A percentile compares a stretch with the other conserved stretches of the same genome.
Evolutionary conservation across 2,329 filamentous ascomycete species (phyloP).

Genomic region (Penicillium crustosum): DNA sequence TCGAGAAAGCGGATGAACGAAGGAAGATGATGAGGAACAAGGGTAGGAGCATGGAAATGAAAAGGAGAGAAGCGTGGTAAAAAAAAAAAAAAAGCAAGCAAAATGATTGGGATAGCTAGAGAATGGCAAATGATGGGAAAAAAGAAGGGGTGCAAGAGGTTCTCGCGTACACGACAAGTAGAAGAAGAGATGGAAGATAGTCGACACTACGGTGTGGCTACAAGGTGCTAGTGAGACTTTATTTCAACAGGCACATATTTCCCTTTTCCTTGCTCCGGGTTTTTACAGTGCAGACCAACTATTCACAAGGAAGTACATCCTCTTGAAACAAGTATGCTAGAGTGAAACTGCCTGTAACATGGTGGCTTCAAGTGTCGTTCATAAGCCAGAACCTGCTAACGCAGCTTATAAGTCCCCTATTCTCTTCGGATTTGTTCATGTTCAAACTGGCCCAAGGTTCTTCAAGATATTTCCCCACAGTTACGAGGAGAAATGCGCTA

Average conservation of each 20-base stretch:
- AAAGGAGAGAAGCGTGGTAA: background rate
- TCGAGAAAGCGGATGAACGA: background rate
- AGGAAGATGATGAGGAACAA: background rate
- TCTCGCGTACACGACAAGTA: background rate
- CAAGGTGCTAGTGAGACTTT: background rate
- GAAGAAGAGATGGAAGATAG: background rate
- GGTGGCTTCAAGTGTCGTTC: background rate
- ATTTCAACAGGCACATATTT: background rate
- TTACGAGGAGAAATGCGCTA: background rate
- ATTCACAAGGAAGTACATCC: background rate
- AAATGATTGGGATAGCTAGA: no score
- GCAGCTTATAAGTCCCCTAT: background rate
- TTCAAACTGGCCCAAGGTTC: background rate
- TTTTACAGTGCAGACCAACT: background rate
- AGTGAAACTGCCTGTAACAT: background rate
- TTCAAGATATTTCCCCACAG: background rate
- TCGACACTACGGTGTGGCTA: background rate
- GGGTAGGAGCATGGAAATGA: no score
- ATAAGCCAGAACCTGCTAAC: background rate
- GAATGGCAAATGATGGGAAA: no score
- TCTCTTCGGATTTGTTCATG: background rate
- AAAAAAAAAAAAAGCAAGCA: background rate
- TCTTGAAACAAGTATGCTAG: background rate
- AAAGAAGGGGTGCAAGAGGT: background rate
- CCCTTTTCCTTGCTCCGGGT: fast-evolving